Evolutionary conservation across 495 filamentous ascomycete genomes (phyloP), one percentile per base, ranked within the genome.

Genomic region (Lepraria neglecta): DNA sequence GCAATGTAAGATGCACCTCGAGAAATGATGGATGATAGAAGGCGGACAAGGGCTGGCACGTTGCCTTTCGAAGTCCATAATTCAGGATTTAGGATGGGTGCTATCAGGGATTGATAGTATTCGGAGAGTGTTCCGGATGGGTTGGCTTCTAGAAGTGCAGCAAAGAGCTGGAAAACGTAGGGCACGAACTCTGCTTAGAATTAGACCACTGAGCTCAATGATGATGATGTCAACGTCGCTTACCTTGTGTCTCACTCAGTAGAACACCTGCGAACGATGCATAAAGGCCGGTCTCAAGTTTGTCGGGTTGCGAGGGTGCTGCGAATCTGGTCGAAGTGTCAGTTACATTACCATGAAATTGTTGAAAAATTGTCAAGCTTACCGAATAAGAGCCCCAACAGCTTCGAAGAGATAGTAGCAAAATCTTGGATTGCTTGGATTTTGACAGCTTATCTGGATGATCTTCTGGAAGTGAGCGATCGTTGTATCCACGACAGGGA

Each of bases 401-500:
- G 88, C 86, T 73, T 99, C 95, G 60, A 99, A 99, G 70, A 95
- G 90, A 73, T 91, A 99, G 75, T 99, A 97, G 74, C 95, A 96
- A 74, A 99, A 99, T 17, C 91, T 82, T 2, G 95, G 95, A 73
- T 99, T 99, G 74, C 90, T 95, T 3, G 95, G 95, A 73, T 99
- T 99, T 62, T 83, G 78, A 67, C 88, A 84, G 71, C 95, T 97
- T 64, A 94, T 83, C 63, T 85, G 82, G 6, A 90, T 96, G 67
- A 99, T 96, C 60, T 79, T 86, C 67, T 94, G 83, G 57, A 97
- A 76, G 70, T 92, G 87, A 31, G 80, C 74, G 15, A 97, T 76
- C 17, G 95, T 81, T 67, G 76, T 78, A 64, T 95, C 90, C 4
- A 83, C 79, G 57, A 88, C 79, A n/a, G 83, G 77, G 31, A 83